Conservation (phyloP, 352 stramenopile species). For the Globisporangium okanoganense region DNA sequence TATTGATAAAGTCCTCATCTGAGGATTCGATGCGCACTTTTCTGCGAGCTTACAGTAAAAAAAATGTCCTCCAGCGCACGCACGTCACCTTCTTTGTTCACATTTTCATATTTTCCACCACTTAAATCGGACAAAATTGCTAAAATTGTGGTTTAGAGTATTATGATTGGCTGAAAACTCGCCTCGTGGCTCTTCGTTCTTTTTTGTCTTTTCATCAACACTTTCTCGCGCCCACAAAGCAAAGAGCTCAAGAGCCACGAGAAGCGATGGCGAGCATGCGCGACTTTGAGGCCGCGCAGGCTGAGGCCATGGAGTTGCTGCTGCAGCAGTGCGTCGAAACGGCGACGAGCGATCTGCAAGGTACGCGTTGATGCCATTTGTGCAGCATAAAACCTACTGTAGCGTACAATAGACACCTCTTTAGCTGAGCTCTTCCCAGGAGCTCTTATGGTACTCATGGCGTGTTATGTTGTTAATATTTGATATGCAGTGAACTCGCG, state of each 20-base stretch:
- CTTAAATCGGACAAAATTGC: background rate
- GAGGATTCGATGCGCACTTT: no score
- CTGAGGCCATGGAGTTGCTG: constrained; percentile 50
- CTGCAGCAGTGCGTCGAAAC: constrained; percentile 44
- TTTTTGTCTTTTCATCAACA: background rate
- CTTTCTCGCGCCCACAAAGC: background rate
- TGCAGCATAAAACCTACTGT: background rate
- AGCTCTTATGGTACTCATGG: background rate
- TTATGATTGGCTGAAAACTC: background rate
- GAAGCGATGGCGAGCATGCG: constrained; percentile 9
- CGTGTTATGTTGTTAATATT: background rate
- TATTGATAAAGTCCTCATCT: no score
- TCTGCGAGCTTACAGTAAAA: no score
- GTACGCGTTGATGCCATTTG: background rate
- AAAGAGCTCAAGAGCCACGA: background rate
- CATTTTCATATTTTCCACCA: background rate
- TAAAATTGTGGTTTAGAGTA: background rate
- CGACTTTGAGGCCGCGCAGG: constrained; percentile 47
- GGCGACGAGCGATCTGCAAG: constrained; percentile 8
- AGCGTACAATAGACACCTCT: background rate
- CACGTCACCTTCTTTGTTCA: constrained; percentile 9
- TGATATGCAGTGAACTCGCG: background rate
- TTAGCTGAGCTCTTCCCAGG: background rate
- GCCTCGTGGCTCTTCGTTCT: background rate
- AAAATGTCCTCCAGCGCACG: background rate